These are phyloP conservation scores for Sporothrix globosa DNA, from an alignment of 2,329 filamentous ascomycete genomes.

Conservation along the genomic window DNA sequence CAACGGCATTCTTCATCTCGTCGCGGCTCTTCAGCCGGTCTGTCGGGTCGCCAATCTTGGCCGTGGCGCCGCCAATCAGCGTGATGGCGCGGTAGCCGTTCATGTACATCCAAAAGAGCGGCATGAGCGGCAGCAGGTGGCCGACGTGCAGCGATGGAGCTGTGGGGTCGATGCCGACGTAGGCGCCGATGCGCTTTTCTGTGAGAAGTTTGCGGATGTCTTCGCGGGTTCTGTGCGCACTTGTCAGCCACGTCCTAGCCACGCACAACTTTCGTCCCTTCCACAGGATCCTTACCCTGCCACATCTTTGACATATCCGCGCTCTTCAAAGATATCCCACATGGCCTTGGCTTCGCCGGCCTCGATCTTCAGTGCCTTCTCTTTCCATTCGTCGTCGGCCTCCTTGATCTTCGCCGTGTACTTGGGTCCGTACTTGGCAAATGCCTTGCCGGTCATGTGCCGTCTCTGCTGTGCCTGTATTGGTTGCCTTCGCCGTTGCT, in stretches of 20 bases:
- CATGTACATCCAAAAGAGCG: conserved; percentile 81
- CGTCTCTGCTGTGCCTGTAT: conserved; percentile 21
- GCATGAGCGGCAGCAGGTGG: conserved; percentile 80
- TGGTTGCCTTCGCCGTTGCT: background rate
- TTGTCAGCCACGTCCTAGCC: background rate
- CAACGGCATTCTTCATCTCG: conserved; percentile 54
- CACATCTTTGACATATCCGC: conserved; percentile 73
- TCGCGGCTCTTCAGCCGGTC: conserved; percentile 66
- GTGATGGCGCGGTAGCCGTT: conserved; percentile 70
- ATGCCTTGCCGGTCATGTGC: conserved; percentile 32
- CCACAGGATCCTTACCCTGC: conserved; percentile 60
- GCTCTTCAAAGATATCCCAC: conserved; percentile 68
- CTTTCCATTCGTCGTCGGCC: conserved; percentile 54
- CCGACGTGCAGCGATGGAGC: conserved; percentile 78
- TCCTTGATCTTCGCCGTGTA: conserved; percentile 50
- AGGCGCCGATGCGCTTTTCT: conserved; percentile 68
- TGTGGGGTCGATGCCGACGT: conserved; percentile 82
- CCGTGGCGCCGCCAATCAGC: conserved; percentile 74
- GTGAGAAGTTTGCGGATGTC: conserved; percentile 67
- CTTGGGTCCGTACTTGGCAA: conserved; percentile 40
- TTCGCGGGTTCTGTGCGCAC: conserved; percentile 47
- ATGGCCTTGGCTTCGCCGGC: conserved; percentile 57
- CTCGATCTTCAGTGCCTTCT: conserved; percentile 52
- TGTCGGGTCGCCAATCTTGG: conserved; percentile 77
- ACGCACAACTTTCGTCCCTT: background rate